Evolutionary conservation across 2,329 filamentous ascomycete species (phyloP).

Genomic region (Sporothrix phasma): DNA sequence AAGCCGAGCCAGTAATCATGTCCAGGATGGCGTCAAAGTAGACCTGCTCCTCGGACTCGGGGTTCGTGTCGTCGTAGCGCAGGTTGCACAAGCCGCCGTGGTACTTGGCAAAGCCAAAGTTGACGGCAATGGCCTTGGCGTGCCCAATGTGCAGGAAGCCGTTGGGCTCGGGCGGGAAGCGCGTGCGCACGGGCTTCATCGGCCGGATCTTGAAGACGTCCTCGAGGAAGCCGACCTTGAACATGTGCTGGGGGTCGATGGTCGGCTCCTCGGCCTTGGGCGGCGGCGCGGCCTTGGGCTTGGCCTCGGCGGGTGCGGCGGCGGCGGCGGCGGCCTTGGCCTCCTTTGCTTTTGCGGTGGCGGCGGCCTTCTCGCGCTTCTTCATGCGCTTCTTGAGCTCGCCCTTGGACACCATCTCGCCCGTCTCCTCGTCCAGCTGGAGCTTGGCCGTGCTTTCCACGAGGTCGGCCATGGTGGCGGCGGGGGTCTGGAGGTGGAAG

Average conservation of each 20-base stretch:
- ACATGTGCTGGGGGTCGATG: conserved; percentile 57
- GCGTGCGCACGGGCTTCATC: conserved; percentile 52
- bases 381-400: conserved; percentile 50
- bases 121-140: conserved; percentile 89
- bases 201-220: conserved; percentile 62
- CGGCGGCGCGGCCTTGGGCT: conserved; percentile 23
- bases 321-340: conserved; percentile 21
- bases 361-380: conserved; percentile 49
- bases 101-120: conserved; percentile 85
- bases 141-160: conserved; percentile 91
- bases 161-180: conserved; percentile 82
- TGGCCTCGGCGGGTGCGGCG: conserved; percentile 23
- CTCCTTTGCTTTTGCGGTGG: conserved; percentile 32
- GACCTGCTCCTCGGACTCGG: conserved; percentile 80
- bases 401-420: conserved; percentile 55
- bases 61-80: conserved; percentile 75
- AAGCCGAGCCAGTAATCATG: conserved; percentile 82
- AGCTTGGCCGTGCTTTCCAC: conserved; percentile 45
- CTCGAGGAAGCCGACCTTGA: conserved; percentile 67
- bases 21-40: conserved; percentile 87
- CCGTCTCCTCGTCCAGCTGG: conserved; percentile 51
- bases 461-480: conserved; percentile 36
- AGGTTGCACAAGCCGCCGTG: conserved; percentile 52
- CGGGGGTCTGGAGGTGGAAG: background rate
- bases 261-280: conserved; percentile 36